Evolutionary conservation across 129 eudicot genomes (phyloP).

Genomic region (Flaveria sonorensis): DNA sequence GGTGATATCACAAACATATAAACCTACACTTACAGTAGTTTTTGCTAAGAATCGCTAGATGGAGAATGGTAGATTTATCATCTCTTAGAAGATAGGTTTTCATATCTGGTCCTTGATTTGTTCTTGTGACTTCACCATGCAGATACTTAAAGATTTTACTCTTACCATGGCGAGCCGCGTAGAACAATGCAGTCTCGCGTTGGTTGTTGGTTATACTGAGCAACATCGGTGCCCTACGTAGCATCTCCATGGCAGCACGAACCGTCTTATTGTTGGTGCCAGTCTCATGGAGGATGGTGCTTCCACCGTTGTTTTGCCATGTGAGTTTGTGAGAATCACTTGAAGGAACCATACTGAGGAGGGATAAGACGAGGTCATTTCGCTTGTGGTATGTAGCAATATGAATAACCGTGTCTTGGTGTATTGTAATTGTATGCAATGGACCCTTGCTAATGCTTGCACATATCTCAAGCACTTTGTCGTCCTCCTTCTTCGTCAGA

Average conservation of each 20-base stretch:
- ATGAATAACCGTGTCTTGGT: slow-evolving; percentile 36
- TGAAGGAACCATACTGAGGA: slow-evolving; percentile 1
- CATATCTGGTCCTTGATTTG: background rate
- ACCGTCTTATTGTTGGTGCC: slow-evolving; percentile 23
- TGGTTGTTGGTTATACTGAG: slow-evolving; percentile 21
- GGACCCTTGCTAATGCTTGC: slow-evolving; percentile 31
- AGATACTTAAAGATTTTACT: slow-evolving; percentile 22
- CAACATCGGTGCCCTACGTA: slow-evolving; percentile 27
- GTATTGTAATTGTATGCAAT: slow-evolving; percentile 30
- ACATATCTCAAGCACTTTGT: slow-evolving; percentile 24
- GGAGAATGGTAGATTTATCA: slow-evolving; percentile 33
- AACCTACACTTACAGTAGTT: slow-evolving; percentile 36
- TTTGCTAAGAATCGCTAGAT: slow-evolving; percentile 26
- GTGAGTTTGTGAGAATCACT: background rate
- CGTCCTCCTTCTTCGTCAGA: slow-evolving; percentile 14
- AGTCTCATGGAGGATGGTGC: slow-evolving; percentile 43
- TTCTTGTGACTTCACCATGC: slow-evolving; percentile 4
- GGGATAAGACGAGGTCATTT: slow-evolving; percentile 7
- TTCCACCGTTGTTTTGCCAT: slow-evolving; percentile 9
- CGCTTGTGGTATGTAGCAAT: slow-evolving; percentile 34
- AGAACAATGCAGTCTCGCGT: slow-evolving; percentile 38
- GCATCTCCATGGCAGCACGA: slow-evolving; percentile 21
- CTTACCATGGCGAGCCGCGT: slow-evolving; percentile 37
- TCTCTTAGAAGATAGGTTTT: slow-evolving; percentile 10
- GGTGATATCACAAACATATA: background rate